Evolutionary conservation across 257 asterid genomes (phyloP).

Genomic region (Rhazya stricta): DNA sequence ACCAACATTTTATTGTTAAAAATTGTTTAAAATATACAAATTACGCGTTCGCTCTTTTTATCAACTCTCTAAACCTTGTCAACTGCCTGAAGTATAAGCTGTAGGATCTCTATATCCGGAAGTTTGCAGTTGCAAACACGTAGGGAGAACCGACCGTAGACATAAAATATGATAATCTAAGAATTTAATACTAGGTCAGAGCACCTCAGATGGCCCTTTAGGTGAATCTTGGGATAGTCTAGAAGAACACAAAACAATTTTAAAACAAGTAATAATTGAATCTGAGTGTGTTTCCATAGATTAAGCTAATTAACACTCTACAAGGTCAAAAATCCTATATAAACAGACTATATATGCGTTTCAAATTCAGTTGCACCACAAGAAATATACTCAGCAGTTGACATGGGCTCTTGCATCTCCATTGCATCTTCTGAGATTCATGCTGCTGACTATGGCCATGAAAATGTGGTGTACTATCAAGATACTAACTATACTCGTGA

Average conservation of each 20-base stretch:
- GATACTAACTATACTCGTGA: conserved; percentile 15
- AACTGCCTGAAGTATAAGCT: neutral
- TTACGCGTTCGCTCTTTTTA: too few species aligned
- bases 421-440: conserved; percentile 49
- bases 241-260: conserved; percentile 22
- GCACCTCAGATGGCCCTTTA: conserved; percentile 53
- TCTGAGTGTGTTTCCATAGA: conserved; percentile 29
- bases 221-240: conserved; percentile 71
- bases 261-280: conserved; percentile 39
- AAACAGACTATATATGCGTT: conserved; percentile 24
- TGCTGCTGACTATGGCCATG: conserved; percentile 53
- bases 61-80: neutral
- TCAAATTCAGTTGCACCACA: conserved; percentile 21
- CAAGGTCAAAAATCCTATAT: conserved; percentile 39
- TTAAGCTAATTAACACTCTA: conserved; percentile 32
- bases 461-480: conserved; percentile 43
- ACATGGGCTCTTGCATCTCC: conserved; percentile 67
- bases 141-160: neutral
- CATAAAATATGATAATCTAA: neutral
- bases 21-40: too few species aligned
- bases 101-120: neutral
- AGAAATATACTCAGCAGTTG: conserved; percentile 23
- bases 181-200: neutral
- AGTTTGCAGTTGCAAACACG: conserved; percentile 7
- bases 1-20: too few species aligned